These are phyloP conservation scores for Ustilago hordei DNA, from an alignment of 1,284 basidiomycete species.

Conservation along the genomic window DNA sequence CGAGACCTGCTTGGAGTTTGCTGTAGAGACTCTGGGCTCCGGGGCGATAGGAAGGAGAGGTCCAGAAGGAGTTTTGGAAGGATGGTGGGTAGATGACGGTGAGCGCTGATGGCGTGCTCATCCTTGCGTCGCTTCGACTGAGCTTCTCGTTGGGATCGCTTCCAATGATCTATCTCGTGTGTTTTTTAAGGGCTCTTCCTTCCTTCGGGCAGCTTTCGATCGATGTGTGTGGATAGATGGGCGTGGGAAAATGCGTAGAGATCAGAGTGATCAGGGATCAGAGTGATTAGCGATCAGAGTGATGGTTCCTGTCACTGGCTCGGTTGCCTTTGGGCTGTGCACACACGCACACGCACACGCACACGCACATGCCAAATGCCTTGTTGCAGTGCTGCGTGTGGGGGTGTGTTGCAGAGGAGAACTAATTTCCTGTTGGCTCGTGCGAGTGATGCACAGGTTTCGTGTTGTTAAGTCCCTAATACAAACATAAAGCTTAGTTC, in stretches of 20 bases:
- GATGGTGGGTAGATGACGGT: constrained; percentile 60
- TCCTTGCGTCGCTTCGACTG: constrained; percentile 18
- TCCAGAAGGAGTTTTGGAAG: constrained; percentile 66
- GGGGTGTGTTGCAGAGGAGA: no score
- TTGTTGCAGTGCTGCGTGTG: constrained; percentile 11
- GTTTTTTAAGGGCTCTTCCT: no score
- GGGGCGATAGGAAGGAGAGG: constrained; percentile 61
- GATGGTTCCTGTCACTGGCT: no score
- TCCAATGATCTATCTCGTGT: background rate
- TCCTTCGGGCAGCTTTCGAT: background rate
- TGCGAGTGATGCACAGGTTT: background rate
- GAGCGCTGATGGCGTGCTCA: constrained; percentile 61
- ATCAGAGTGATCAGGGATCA: background rate
- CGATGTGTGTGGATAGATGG: background rate
- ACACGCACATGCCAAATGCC: constrained; percentile 8
- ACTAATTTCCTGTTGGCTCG: background rate
- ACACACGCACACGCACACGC: constrained; percentile 11
- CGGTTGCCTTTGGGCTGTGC: no score
- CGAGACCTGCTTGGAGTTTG: constrained; percentile 63
- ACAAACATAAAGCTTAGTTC: background rate
- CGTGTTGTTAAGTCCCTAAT: background rate
- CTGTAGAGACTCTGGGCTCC: constrained; percentile 59
- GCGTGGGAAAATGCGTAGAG: background rate
- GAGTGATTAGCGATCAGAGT: no score
- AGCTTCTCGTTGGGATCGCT: no score